Evolutionary conservation across 2,329 filamentous ascomycete species (phyloP).

Genomic region (Thyridium curvatum): DNA sequence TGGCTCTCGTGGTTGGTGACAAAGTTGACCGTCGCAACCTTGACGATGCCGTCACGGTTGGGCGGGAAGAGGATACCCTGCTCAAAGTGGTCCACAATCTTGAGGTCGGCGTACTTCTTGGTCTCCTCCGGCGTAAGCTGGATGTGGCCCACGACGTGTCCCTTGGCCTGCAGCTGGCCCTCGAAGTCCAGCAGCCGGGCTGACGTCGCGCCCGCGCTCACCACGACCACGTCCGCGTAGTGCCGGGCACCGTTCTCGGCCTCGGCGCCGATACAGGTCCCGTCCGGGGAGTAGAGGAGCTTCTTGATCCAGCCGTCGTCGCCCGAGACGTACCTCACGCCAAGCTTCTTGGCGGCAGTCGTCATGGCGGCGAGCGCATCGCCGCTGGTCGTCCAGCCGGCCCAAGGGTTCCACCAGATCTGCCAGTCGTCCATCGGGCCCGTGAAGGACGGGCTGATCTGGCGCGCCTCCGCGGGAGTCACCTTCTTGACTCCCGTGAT

Average conservation of each 20-base stretch:
- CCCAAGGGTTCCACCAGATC: neutral
- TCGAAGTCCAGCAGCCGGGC: constrained; percentile 53
- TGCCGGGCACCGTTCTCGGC: constrained; percentile 36
- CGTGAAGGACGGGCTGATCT: neutral
- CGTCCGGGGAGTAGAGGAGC: neutral
- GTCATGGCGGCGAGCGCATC: constrained; percentile 5
- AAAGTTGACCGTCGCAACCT: constrained; percentile 42
- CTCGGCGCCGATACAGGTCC: constrained; percentile 30
- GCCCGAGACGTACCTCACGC: constrained; percentile 1
- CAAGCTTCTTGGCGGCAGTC: neutral
- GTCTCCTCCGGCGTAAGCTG: constrained; percentile 49
- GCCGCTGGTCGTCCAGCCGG: constrained; percentile 4
- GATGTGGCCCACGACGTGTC: constrained; percentile 55
- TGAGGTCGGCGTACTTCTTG: constrained; percentile 29
- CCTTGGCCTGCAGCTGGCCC: constrained; percentile 53
- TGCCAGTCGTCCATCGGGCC: constrained; percentile 1
- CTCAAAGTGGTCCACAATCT: constrained; percentile 1
- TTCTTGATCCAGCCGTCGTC: constrained; percentile 1
- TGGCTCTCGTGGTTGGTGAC: constrained; percentile 27
- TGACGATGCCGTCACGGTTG: constrained; percentile 32
- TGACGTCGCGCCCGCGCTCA: constrained; percentile 61
- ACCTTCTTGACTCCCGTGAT: neutral
- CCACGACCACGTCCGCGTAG: constrained; percentile 48
- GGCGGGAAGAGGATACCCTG: constrained; percentile 44
- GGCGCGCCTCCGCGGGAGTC: neutral